Evolutionary conservation across 768 basidiomycete genomes (phyloP).

Genomic region (Boletus rubroflammeus): DNA sequence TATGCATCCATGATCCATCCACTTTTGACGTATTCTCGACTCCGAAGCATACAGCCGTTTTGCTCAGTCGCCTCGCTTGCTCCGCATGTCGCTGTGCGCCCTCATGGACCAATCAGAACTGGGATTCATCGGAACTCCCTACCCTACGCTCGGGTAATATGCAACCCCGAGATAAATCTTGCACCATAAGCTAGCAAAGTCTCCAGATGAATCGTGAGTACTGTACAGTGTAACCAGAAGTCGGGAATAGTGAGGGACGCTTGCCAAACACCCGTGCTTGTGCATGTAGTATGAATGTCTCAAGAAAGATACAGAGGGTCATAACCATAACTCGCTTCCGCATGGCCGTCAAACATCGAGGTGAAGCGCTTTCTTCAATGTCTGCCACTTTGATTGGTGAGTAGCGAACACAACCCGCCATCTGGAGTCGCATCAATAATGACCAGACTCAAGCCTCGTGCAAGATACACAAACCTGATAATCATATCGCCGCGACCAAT

Average conservation of each 20-base stretch:
- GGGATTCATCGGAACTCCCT: background rate
- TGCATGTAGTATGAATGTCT: slow-evolving; percentile 19
- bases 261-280: slow-evolving; percentile 9
- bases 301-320: slow-evolving; percentile 14
- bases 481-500: slow-evolving; percentile 61
- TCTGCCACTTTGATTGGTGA: slow-evolving; percentile 33
- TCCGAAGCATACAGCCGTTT: slow-evolving; percentile 4
- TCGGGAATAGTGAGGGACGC: slow-evolving; percentile 8
- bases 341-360: slow-evolving; percentile 22
- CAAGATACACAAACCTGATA: slow-evolving; percentile 43
- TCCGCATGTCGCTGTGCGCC: slow-evolving; percentile 15
- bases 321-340: slow-evolving; percentile 10
- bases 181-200: background rate
- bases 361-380: slow-evolving; percentile 28
- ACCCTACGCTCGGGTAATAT: background rate
- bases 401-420: slow-evolving; percentile 32
- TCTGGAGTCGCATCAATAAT: slow-evolving; percentile 11
- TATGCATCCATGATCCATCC: background rate
- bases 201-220: slow-evolving; percentile 21
- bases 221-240: slow-evolving; percentile 25
- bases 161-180: background rate
- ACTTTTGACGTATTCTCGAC: slow-evolving; percentile 17
- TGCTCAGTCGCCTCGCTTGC: slow-evolving; percentile 9
- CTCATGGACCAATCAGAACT: background rate
- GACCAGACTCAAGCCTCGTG: slow-evolving; percentile 1